phyloP scores from a whole-genome alignment of 805 yeast genomes.

The Saturnispora diversa region DNA sequence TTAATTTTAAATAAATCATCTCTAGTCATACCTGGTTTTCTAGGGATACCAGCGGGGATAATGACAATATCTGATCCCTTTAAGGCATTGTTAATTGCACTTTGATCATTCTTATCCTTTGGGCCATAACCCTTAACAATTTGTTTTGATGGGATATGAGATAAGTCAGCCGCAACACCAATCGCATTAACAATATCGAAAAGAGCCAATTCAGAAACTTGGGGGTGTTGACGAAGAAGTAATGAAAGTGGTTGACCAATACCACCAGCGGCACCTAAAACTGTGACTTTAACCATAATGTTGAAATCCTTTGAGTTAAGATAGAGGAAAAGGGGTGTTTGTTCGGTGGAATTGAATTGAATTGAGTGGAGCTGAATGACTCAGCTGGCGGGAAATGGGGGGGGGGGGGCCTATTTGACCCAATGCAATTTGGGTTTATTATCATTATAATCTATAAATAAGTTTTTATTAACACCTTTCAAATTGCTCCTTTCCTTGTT shows the following conservation, averaged over 20 bases:
- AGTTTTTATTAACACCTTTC: too few species aligned
- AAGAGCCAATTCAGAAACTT: conserved; percentile 77
- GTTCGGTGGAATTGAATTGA: too few species aligned
- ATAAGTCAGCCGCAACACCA: conserved; percentile 95
- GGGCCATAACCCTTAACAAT: conserved; percentile 83
- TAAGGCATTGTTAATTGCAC: conserved; percentile 61
- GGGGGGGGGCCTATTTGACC: too few species aligned
- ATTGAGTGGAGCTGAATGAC: too few species aligned
- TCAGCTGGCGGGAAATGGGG: too few species aligned
- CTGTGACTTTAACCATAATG: conserved; percentile 47
- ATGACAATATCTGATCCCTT: conserved; percentile 77
- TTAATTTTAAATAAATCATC: conserved; percentile 95
- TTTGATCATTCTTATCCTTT: conserved; percentile 38
- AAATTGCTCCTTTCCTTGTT: too few species aligned
- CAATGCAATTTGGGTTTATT: too few species aligned
- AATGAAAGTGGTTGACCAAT: conserved; percentile 87
- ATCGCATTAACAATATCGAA: conserved; percentile 90
- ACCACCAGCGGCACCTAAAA: conserved; percentile 88
- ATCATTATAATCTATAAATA: too few species aligned
- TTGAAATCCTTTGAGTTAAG: too few species aligned
- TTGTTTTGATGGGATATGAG: conserved; percentile 90
- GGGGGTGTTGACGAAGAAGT: conserved; percentile 77
- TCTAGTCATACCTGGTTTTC: conserved; percentile 99
- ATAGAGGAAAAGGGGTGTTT: too few species aligned
- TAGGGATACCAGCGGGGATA: conserved; percentile 97